phyloP scores from a whole-genome alignment of 306 rosid genomes.

The Cicer bijugum region DNA sequence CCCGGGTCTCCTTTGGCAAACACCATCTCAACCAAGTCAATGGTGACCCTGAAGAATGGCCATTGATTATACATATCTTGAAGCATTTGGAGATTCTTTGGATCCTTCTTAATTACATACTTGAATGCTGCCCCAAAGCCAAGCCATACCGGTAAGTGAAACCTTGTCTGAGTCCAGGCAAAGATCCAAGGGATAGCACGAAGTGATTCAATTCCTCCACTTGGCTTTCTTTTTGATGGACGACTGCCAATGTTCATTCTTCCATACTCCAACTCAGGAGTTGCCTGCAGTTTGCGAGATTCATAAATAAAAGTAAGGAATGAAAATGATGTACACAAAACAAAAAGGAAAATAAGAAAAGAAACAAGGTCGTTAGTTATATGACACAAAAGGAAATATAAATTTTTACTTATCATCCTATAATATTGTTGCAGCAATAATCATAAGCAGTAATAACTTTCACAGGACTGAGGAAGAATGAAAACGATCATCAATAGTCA shows the following conservation, averaged over 20 bases:
- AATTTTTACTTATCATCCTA: background rate
- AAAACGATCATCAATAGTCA: background rate
- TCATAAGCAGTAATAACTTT: constrained; percentile 7
- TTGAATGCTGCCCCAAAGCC: constrained; percentile 94
- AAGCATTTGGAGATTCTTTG: constrained; percentile 80
- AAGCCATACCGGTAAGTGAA: constrained; percentile 98
- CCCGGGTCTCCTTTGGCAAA: constrained; percentile 99
- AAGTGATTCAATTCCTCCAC: constrained; percentile 98
- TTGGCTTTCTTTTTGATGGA: constrained; percentile 94
- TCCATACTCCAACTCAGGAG: constrained; percentile 97
- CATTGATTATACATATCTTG: constrained; percentile 88
- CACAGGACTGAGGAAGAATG: background rate
- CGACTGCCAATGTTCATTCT: constrained; percentile 99
- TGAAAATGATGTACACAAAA: background rate
- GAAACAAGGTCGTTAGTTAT: background rate
- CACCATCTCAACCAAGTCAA: constrained; percentile 97
- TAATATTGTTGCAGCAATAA: constrained; percentile 9
- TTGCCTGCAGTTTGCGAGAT: constrained; percentile 66
- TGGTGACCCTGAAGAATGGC: constrained; percentile 98
- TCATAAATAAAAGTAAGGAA: constrained; percentile 35
- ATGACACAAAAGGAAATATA: constrained; percentile 26
- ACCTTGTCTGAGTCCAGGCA: constrained; percentile 99
- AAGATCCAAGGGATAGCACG: constrained; percentile 99
- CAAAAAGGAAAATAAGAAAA: background rate
- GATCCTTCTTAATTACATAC: constrained; percentile 74